These are phyloP conservation scores for Naganishia friedmannii DNA, from an alignment of 768 basidiomycete genomes.

Conservation along the genomic window DNA sequence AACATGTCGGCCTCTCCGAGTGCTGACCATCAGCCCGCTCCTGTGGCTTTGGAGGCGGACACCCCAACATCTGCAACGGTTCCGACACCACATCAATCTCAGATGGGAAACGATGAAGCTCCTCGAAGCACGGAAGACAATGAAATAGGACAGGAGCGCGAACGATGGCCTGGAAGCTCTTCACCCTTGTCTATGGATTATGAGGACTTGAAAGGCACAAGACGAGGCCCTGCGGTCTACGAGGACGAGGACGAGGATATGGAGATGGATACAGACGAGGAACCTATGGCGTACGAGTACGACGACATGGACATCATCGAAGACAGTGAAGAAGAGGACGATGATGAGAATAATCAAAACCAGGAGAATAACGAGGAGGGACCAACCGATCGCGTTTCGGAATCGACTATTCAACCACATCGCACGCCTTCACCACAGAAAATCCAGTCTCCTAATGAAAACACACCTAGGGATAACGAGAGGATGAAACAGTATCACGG, in stretches of 20 bases:
- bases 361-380: not conserved
- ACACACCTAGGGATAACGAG: not conserved
- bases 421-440: not conserved
- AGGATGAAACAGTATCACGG: not conserved
- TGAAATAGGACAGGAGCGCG: not conserved
- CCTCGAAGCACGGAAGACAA: not conserved
- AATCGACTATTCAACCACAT: slow-evolving; percentile 6
- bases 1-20: not conserved
- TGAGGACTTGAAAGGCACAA: not conserved
- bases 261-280: slow-evolving; percentile 3
- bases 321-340: not conserved
- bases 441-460: not conserved
- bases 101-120: not conserved
- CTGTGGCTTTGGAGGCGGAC: not conserved
- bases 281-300: too few species aligned
- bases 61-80: not conserved
- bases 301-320: slow-evolving; percentile 1
- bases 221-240: not conserved
- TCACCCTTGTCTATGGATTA: slow-evolving; percentile 8
- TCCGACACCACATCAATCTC: not conserved
- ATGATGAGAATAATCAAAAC: not conserved
- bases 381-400: not conserved
- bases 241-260: not conserved
- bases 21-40: not conserved
- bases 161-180: slow-evolving; percentile 9